phyloP scores from a whole-genome alignment of 2,329 filamentous ascomycete genomes.

The Claviceps capensis region DNA sequence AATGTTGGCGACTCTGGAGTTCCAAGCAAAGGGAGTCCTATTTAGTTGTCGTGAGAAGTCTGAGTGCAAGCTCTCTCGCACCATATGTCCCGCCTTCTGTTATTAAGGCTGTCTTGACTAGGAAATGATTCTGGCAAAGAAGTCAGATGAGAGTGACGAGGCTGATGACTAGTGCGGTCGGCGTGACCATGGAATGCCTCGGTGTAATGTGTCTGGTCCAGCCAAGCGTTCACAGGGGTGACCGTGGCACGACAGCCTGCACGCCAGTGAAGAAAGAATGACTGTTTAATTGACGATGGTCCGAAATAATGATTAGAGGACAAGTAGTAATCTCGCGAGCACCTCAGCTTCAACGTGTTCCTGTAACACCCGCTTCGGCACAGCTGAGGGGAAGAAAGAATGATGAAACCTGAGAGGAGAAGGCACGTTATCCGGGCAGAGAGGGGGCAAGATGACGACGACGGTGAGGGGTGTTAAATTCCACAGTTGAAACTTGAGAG shows the following conservation, averaged over 20 bases:
- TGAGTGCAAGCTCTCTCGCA: neutral
- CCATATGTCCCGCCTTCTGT: neutral
- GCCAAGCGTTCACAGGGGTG: neutral
- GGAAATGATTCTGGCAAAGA: neutral
- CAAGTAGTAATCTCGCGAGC: neutral
- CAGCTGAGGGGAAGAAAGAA: neutral
- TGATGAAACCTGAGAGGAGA: neutral
- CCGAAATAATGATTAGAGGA: neutral
- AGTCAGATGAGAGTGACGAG: neutral
- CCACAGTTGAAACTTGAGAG: neutral
- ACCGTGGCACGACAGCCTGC: neutral
- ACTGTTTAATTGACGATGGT: neutral
- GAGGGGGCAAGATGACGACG: neutral
- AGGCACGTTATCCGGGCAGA: neutral
- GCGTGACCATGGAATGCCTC: neutral
- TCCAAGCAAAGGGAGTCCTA: neutral
- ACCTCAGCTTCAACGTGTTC: neutral
- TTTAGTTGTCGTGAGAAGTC: neutral
- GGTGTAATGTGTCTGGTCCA: neutral
- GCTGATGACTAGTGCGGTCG: neutral
- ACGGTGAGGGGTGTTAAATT: neutral
- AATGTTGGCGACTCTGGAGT: neutral
- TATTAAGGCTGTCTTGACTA: neutral
- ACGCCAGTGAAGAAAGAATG: neutral
- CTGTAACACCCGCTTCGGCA: neutral